phyloP scores from a whole-genome alignment of 768 basidiomycete genomes.

The Calocybe indica region DNA sequence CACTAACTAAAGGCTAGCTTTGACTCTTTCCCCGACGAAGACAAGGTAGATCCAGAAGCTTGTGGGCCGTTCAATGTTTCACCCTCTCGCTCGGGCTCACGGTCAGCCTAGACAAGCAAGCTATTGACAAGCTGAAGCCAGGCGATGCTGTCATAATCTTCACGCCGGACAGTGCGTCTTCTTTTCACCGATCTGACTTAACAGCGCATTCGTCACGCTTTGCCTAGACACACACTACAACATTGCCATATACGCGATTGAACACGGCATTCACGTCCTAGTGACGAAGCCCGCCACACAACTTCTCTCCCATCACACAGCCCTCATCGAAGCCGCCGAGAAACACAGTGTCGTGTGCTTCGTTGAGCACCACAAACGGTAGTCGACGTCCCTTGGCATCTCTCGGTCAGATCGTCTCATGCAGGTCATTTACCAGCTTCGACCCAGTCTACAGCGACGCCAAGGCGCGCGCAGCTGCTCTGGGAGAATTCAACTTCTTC shows the following conservation, averaged over 20 bases:
- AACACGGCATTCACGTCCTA: slow-evolving; percentile 81
- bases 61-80: slow-evolving; percentile 44
- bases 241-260: slow-evolving; percentile 83
- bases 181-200: not conserved
- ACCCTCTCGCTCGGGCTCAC: not conserved
- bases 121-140: slow-evolving; percentile 70
- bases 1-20: slow-evolving; percentile 41
- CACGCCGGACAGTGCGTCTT: slow-evolving; percentile 76
- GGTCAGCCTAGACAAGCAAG: slow-evolving; percentile 60
- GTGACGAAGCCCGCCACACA: slow-evolving; percentile 93
- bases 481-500: slow-evolving; percentile 95
- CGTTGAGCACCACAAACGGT: slow-evolving; percentile 94
- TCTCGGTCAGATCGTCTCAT: not conserved
- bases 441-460: slow-evolving; percentile 95
- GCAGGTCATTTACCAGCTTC: slow-evolving; percentile 35
- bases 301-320: slow-evolving; percentile 75
- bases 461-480: slow-evolving; percentile 61
- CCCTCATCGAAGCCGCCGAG: slow-evolving; percentile 68
- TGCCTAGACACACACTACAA: slow-evolving; percentile 73
- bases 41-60: slow-evolving; percentile 67
- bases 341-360: slow-evolving; percentile 82
- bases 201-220: not conserved
- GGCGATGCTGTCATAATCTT: slow-evolving; percentile 92
- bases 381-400: slow-evolving; percentile 7
- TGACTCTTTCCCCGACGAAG: slow-evolving; percentile 70